These are phyloP conservation scores for Fusarium neocosmosporiellum DNA, from an alignment of 2,329 filamentous ascomycete genomes.

Conservation along the genomic window DNA sequence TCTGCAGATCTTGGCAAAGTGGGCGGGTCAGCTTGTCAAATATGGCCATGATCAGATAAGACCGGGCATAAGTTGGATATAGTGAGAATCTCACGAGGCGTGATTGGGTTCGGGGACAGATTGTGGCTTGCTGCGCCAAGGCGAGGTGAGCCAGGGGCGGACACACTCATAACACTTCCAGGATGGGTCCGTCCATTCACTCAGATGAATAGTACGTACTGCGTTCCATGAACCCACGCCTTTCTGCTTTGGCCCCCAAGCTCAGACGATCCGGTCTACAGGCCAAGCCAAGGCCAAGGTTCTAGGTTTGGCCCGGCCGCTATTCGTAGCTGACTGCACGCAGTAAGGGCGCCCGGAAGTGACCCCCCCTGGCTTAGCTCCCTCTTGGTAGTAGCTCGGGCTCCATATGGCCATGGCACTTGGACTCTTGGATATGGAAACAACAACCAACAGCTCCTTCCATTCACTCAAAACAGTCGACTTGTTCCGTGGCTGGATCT, in stretches of 20 bases:
- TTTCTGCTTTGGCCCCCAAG: not conserved
- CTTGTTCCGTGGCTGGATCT: slow-evolving; percentile 22
- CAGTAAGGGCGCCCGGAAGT: not conserved
- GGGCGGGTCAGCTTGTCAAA: not conserved
- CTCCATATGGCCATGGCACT: not conserved
- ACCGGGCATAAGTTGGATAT: slow-evolving; percentile 6
- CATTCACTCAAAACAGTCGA: not conserved
- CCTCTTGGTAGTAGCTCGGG: not conserved
- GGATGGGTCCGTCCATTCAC: not conserved
- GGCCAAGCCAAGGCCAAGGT: not conserved
- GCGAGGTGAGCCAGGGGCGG: not conserved
- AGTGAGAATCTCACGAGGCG: not conserved
- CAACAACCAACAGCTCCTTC: not conserved
- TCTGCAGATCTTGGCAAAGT: slow-evolving; percentile 5
- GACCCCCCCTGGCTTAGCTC: not conserved
- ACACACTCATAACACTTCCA: not conserved
- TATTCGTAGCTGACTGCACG: not conserved
- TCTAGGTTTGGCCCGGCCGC: not conserved
- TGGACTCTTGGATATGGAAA: not conserved
- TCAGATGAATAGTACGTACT: not conserved
- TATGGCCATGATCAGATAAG: not conserved
- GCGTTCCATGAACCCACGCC: not conserved
- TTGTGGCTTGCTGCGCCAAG: not conserved
- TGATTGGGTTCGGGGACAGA: not conserved
- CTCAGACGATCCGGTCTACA: not conserved